Percentiles rank a stretch among this genome's conserved stretches.
Evolutionary conservation across 139 green algal species (phyloP).

Genomic region (Edaphochlamys debaryana): DNA sequence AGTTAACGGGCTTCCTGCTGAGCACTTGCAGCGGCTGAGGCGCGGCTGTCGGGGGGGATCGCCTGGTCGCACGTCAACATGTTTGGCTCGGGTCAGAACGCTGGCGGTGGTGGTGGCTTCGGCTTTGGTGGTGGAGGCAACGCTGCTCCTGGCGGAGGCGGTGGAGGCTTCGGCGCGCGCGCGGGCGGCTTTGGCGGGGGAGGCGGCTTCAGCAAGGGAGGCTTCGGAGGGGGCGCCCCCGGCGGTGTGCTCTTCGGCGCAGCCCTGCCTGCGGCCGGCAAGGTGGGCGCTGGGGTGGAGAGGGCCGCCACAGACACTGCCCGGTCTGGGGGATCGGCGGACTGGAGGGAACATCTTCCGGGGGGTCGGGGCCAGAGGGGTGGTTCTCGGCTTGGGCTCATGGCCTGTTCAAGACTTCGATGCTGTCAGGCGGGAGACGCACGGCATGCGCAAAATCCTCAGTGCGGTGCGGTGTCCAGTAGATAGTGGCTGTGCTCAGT

Average conservation of each 20-base stretch:
- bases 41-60: too few relatives aligned
- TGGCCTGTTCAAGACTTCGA: too few relatives aligned
- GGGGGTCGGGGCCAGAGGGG: too few relatives aligned
- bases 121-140: not conserved
- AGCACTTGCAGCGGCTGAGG: too few relatives aligned
- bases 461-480: too few relatives aligned
- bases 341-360: not conserved
- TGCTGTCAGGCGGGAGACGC: too few relatives aligned
- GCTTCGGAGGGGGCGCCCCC: not conserved
- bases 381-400: too few relatives aligned
- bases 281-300: not conserved
- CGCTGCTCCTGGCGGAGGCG: not conserved
- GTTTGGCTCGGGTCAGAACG: not conserved
- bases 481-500: too few relatives aligned
- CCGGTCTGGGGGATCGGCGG: not conserved
- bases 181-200: conserved; percentile 9
- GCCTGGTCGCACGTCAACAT: too few relatives aligned
- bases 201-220: not conserved
- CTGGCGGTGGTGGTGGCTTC: not conserved
- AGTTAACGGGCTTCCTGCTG: too few relatives aligned
- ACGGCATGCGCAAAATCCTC: too few relatives aligned
- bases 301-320: too few relatives aligned
- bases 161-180: not conserved
- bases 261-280: not conserved
- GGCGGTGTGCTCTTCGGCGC: conserved; percentile 5